Evolutionary conservation across 2,329 filamentous ascomycete species (phyloP).

Genomic region (Botrytis deweyae): DNA sequence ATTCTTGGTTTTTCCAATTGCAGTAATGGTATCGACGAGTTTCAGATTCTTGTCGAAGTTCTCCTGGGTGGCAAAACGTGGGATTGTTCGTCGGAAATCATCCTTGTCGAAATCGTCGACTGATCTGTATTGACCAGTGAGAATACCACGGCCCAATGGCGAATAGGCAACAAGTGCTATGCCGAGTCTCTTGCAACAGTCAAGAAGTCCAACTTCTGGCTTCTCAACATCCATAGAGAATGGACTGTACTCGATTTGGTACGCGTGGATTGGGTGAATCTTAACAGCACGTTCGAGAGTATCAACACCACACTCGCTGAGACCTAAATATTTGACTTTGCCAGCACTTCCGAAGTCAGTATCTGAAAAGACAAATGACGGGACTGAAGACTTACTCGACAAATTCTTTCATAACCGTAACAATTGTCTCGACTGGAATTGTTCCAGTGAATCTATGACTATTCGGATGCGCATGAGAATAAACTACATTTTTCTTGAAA

Average conservation of each 20-base stretch:
- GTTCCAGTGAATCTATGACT: constrained; percentile 42
- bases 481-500: not conserved
- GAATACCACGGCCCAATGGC: constrained; percentile 50
- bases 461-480: not conserved
- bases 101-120: constrained; percentile 23
- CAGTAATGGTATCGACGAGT: constrained; percentile 51
- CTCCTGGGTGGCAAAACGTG: constrained; percentile 49
- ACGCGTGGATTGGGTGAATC: constrained; percentile 49
- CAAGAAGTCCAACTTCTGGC: constrained; percentile 46
- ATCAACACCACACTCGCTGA: constrained; percentile 50
- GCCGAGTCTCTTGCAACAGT: constrained; percentile 55
- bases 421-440: constrained; percentile 45
- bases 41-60: constrained; percentile 56
- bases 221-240: constrained; percentile 59
- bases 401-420: constrained; percentile 35
- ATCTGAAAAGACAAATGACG: constrained; percentile 24
- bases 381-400: constrained; percentile 12
- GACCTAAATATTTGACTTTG: constrained; percentile 56
- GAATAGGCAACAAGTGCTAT: constrained; percentile 32
- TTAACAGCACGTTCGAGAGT: constrained; percentile 52
- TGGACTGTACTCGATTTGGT: constrained; percentile 54
- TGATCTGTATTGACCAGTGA: constrained; percentile 44
- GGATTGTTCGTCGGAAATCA: constrained; percentile 42
- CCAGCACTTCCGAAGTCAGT: constrained; percentile 46
- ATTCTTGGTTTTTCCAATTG: constrained; percentile 52